Base-by-base conservation (phyloP, 768 basidiomycete genomes). In the Multifurca ochricompacta region DNA sequence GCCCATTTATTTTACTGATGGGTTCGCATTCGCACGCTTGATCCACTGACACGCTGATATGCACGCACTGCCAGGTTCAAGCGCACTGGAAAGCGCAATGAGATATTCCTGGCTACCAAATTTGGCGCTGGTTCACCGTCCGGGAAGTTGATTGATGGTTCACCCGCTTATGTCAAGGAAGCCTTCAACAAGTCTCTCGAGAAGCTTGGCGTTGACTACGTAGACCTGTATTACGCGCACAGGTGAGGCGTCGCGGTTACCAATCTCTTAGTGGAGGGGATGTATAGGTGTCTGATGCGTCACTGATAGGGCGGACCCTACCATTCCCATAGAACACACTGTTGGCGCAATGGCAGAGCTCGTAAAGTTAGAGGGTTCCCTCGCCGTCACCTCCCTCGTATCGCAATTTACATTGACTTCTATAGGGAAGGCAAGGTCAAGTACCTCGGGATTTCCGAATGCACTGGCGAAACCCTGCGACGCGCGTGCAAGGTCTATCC, bases 11-110 rank as follows among this genome's bases (percentile, higher is more conserved):
- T 14, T 18, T 14, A 3, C 2, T 2, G 3, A n/a, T n/a, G n/a
- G n/a, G n/a, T n/a, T n/a, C n/a, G 1, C 1, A 6, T 31, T 31
- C 5, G 34, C 23, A n/a, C 41, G 6, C 11, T 23, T 14, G 16
- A n/a, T 27, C 19, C 10, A n/a, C 36, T 30, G 18, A 53, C 18
- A 18, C 8, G 25, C 6, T 10, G n/a, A 31, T 14, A 28, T 35
- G 9, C 9, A 35, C 4, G 14, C 10, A 6, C 13, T n/a, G n/a
- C 2, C 59, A 77, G 79, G 79, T 78, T 83, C 65, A 73, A 75
- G 60, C 69, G 70, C n/a, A 78, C 75, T 11, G 79, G 79, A 16
- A 78, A 77, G 57, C 70, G 79, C 32, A 56, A 70, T 32, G 70
- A 78, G 18, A 79, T 81, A 34, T 74, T 74, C 66, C 63, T 74